Evolutionary conservation across 768 basidiomycete species (phyloP).

Genomic region (Albatrellus ellisii): DNA sequence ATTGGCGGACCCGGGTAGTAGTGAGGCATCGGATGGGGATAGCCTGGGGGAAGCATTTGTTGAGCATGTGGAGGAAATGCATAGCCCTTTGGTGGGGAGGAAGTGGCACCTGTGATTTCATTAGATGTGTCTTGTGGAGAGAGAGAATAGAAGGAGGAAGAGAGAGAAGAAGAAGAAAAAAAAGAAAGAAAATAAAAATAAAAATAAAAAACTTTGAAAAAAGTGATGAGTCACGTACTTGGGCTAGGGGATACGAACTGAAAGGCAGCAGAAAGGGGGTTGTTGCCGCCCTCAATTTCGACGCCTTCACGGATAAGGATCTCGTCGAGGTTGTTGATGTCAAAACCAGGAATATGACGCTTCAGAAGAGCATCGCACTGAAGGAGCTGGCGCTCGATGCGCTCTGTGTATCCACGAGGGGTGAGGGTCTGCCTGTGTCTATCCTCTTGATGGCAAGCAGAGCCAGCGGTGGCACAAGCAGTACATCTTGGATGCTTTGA

Average conservation of each 20-base stretch:
- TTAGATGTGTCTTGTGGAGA: constrained; percentile 9
- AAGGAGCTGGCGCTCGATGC: constrained; percentile 64
- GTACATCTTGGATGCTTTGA: constrained; percentile 83
- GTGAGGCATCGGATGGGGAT: constrained; percentile 31
- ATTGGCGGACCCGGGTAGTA: constrained; percentile 28
- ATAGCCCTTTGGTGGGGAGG: constrained; percentile 21
- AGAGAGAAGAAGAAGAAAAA: no score
- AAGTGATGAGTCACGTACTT: no score
- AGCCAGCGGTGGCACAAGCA: constrained; percentile 71
- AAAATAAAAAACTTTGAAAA: no score
- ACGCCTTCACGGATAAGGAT: constrained; percentile 54
- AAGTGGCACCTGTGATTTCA: background rate
- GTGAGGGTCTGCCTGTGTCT: constrained; percentile 79
- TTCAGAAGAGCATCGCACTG: constrained; percentile 74
- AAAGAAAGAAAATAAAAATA: constrained; percentile 15
- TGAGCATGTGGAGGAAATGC: constrained; percentile 24
- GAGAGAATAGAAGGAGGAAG: constrained; percentile 10
- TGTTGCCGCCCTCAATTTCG: constrained; percentile 24
- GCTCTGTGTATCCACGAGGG: constrained; percentile 73
- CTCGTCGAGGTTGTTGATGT: constrained; percentile 51
- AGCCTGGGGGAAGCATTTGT: constrained; percentile 30
- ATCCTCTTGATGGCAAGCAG: constrained; percentile 78
- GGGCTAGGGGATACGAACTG: constrained; percentile 18
- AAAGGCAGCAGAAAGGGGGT: constrained; percentile 14
- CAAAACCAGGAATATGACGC: constrained; percentile 55